Evolutionary conservation across 495 filamentous ascomycete species (phyloP).

Genomic region (Aspergillus sclerotioniger): DNA sequence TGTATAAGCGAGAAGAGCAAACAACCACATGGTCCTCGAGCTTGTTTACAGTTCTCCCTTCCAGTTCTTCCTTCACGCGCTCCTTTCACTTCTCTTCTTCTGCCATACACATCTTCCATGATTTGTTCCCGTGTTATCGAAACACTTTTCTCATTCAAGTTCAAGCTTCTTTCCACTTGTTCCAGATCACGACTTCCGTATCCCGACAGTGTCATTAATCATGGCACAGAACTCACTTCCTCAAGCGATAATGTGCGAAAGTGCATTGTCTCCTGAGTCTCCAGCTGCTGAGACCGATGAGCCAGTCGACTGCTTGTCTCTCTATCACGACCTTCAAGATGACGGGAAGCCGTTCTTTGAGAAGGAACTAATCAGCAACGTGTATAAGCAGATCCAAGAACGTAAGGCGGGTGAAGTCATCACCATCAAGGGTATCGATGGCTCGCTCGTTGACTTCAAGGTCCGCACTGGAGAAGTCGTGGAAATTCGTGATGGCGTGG

Average conservation of each 20-base stretch:
- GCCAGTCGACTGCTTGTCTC: background rate
- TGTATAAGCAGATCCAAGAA: background rate
- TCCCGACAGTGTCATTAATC: too few relatives aligned
- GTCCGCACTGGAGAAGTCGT: constrained; percentile 1
- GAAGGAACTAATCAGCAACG: background rate
- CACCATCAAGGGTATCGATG: constrained; percentile 5
- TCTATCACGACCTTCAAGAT: background rate
- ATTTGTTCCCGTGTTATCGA: background rate
- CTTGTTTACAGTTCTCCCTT: background rate
- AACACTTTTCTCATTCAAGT: background rate
- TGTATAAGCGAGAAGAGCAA: too few relatives aligned
- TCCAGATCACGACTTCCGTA: too few relatives aligned
- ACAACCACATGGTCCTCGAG: too few relatives aligned
- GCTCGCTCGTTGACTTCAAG: background rate
- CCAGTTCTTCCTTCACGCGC: background rate
- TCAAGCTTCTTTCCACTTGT: too few relatives aligned
- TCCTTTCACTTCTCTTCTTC: background rate
- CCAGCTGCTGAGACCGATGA: background rate
- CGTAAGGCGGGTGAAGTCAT: background rate
- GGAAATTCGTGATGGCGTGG: background rate
- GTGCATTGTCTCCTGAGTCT: background rate
- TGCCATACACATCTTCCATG: background rate
- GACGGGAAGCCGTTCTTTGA: background rate
- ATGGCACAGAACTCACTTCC: too few relatives aligned
- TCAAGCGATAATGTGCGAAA: background rate